Conservation (phyloP, 2,329 filamentous ascomycete species). For the Botrytis squamosa region DNA sequence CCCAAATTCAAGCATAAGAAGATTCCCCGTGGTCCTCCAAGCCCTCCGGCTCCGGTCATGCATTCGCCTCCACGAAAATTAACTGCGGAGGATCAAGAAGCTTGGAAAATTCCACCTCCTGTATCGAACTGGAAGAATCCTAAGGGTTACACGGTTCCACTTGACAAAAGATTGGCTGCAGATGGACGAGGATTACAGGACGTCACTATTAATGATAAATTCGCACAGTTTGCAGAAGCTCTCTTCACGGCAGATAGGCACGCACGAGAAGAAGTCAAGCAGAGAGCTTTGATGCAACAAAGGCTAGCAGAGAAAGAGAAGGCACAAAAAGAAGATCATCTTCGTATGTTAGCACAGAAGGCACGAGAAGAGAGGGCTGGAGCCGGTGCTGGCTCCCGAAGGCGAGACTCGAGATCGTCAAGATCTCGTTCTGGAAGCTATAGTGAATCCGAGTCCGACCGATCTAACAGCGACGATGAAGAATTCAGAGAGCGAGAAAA, state of each 20-base stretch:
- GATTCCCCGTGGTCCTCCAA: constrained; percentile 88
- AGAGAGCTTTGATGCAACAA: constrained; percentile 93
- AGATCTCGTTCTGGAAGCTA: constrained; percentile 50
- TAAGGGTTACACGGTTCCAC: constrained; percentile 92
- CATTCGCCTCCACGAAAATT: constrained; percentile 92
- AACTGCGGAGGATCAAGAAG: constrained; percentile 94
- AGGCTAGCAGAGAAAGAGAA: constrained; percentile 96
- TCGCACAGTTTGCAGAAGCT: constrained; percentile 92
- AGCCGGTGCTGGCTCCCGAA: constrained; percentile 46
- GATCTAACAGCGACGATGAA: constrained; percentile 52
- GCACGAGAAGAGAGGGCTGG: constrained; percentile 77
- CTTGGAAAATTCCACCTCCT: constrained; percentile 87
- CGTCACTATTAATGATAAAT: constrained; percentile 96
- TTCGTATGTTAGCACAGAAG: constrained; percentile 84
- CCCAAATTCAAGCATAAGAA: constrained; percentile 99
- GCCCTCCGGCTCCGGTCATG: constrained; percentile 89
- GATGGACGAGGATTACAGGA: constrained; percentile 91
- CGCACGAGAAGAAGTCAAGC: constrained; percentile 90
- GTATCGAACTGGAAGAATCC: constrained; percentile 99
- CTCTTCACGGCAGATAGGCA: constrained; percentile 93
- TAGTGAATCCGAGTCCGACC: constrained; percentile 50
- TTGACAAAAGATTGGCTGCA: constrained; percentile 93
- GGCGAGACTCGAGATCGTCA: constrained; percentile 41
- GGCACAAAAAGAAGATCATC: constrained; percentile 85
- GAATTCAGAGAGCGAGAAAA: constrained; percentile 74